Evolutionary conservation across 192 early-diverging fungal species (phyloP).

Genomic region (Backusella luteola): DNA sequence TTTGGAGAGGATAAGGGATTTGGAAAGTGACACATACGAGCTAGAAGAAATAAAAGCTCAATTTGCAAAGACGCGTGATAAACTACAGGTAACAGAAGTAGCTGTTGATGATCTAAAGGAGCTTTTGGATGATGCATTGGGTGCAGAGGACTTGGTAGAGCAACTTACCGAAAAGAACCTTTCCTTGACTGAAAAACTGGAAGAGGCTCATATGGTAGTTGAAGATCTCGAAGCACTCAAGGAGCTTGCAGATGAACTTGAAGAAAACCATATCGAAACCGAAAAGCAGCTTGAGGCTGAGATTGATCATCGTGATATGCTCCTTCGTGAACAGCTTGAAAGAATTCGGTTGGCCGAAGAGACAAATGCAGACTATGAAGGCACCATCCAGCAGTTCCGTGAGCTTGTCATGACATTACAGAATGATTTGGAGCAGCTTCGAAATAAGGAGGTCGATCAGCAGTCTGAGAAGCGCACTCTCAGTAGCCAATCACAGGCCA

Average conservation of each 20-base stretch:
- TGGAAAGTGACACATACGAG: conserved; percentile 68
- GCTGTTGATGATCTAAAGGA: conserved; percentile 83
- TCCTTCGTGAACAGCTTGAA: conserved; percentile 59
- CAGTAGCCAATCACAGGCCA: conserved; percentile 73
- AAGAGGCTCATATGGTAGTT: conserved; percentile 72
- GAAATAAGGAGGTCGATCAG: conserved; percentile 65
- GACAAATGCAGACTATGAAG: conserved; percentile 82
- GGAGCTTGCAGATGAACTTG: conserved; percentile 89
- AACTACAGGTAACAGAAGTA: conserved; percentile 61
- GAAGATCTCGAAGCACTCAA: conserved; percentile 91
- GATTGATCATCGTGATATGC: conserved; percentile 73
- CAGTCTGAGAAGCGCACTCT: conserved; percentile 51
- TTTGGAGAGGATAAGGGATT: conserved; percentile 55
- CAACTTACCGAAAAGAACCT: conserved; percentile 84
- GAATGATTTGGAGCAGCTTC: conserved; percentile 69
- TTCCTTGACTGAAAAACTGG: conserved; percentile 70
- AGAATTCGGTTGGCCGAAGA: conserved; percentile 70
- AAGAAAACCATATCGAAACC: conserved; percentile 88
- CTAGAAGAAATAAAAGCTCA: conserved; percentile 59
- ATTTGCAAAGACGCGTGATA: conserved; percentile 52
- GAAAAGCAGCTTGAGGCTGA: conserved; percentile 85
- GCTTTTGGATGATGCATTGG: conserved; percentile 76
- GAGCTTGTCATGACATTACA: conserved; percentile 77
- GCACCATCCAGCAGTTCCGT: conserved; percentile 83
- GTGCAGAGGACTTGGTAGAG: conserved; percentile 83